Percentiles rank a stretch among this genome's conserved stretches.
Evolutionary conservation across 106 monocot genomes (phyloP).

Genomic region (Dendrobium nobile): DNA sequence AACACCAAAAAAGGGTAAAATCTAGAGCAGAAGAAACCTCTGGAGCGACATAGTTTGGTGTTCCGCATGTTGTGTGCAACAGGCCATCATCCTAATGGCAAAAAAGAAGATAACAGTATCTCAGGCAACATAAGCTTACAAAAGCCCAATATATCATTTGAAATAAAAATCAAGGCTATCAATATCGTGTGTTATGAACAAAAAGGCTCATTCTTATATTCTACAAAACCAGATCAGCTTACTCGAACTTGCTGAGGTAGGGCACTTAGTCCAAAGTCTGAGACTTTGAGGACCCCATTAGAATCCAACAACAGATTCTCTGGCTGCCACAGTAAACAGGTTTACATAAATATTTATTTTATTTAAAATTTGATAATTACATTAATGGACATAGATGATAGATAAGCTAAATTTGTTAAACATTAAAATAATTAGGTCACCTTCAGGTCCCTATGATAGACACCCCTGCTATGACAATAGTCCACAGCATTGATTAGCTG

Average conservation of each 20-base stretch:
- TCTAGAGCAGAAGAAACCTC: constrained; percentile 27
- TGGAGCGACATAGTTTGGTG: constrained; percentile 94
- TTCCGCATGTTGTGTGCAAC: constrained; percentile 93
- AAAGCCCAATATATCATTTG: background rate
- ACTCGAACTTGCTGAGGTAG: constrained; percentile 76
- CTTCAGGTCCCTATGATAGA: constrained; percentile 91
- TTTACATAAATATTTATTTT: background rate
- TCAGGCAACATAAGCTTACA: background rate
- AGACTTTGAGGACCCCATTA: constrained; percentile 70
- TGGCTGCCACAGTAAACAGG: constrained; percentile 20
- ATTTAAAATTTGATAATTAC: background rate
- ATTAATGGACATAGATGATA: background rate
- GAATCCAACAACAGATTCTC: constrained; percentile 78
- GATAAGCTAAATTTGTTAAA: background rate
- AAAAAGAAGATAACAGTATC: background rate
- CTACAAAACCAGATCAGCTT: constrained; percentile 14
- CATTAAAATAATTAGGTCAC: constrained; percentile 16
- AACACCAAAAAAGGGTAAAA: background rate
- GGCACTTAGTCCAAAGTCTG: constrained; percentile 97
- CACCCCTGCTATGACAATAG: constrained; percentile 93
- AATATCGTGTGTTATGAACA: background rate
- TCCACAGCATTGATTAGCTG: constrained; percentile 92
- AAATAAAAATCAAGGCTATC: background rate
- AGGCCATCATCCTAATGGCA: constrained; percentile 76
- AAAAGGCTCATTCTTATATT: background rate